These are phyloP conservation scores for Microcyclospora tardicrescens DNA, from an alignment of 2,329 filamentous ascomycete species.

Conservation along the genomic window DNA sequence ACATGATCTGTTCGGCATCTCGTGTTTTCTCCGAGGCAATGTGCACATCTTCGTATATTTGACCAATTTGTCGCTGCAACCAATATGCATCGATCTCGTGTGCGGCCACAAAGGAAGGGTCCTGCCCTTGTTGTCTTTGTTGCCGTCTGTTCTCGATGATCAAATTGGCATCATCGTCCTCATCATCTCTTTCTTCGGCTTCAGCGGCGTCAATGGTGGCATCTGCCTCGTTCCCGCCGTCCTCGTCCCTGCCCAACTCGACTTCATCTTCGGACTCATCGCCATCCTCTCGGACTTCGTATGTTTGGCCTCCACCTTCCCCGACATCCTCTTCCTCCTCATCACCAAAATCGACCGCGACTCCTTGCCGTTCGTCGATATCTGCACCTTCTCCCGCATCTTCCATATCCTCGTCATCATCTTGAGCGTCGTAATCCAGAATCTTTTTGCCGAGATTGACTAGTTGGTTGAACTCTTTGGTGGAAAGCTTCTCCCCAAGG, in stretches of 20 bases:
- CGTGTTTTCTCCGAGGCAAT: conserved; percentile 86
- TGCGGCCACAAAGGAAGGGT: conserved; percentile 52
- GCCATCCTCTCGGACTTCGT: conserved; percentile 76
- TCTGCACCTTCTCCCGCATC: conserved; percentile 56
- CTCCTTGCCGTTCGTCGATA: conserved; percentile 87
- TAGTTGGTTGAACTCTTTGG: conserved; percentile 93
- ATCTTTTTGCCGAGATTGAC: conserved; percentile 97
- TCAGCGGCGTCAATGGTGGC: conserved; percentile 26
- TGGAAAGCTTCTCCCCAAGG: conserved; percentile 64
- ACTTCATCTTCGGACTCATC: conserved; percentile 60
- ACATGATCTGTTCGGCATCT: conserved; percentile 69
- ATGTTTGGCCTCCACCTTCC: conserved; percentile 60
- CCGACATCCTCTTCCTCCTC: conserved; percentile 56
- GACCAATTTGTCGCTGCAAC: conserved; percentile 84
- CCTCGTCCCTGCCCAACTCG: conserved; percentile 26
- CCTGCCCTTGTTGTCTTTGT: conserved; percentile 36
- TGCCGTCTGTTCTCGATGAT: conserved; percentile 59
- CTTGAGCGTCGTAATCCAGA: conserved; percentile 92
- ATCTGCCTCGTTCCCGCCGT: conserved; percentile 35
- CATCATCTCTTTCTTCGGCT: conserved; percentile 36
- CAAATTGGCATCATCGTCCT: conserved; percentile 69
- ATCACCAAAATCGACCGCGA: conserved; percentile 93
- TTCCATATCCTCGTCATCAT: conserved; percentile 81
- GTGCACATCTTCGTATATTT: conserved; percentile 80
- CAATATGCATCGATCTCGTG: conserved; percentile 95